Base-by-base conservation (phyloP, 108 stramenopile species). In the Nitzschia sp. region DNA sequence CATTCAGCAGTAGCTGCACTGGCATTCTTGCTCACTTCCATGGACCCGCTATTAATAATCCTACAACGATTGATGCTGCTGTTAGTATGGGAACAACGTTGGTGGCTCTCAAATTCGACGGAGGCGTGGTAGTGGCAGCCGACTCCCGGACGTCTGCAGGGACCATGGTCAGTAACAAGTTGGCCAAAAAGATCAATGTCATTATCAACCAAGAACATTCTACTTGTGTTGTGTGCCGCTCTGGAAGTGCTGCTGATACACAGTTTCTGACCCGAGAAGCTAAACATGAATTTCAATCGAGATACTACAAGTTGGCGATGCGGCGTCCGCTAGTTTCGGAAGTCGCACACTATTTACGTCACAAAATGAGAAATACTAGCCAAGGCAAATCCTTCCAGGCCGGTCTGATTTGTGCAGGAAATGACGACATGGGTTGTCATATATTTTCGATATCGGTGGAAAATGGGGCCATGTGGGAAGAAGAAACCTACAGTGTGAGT, bases 221-320 rank as follows among this genome's bases (percentile, higher is more conserved):
- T 41, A 81, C 84, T n/a, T 88, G 85, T 72, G 80, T 87, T 38
- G 65, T 94, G 24, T 85, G 86, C 52, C 84, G 92, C 43, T 89
- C 88, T 8, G 92, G 92, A 8, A 89, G 87, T 74, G 89, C 92
- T 8, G 89, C 92, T 26, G 89, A 94, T 73, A 94, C 92, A 0
- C 92, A 94, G 67, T 69, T 64, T 54, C 67, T 94, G 42, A 79
- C 86, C 7, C 60, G 72, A 14, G 42, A 70, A 10, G 70, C 85
- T 6, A 64, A 71, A 38, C 51, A 65, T 17, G 74, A 84, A 22
- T 73, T 89, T 53, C 76, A 54, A 38, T 64, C 75, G 53, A 74
- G 83, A 41, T 75, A 65, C 40, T 71, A 77, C 19, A 48, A 71
- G 20, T 71, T 81, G 44, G 57, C 73, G 63, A 62, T 63, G 43